Percentiles rank a stretch among this genome's conserved stretches.
phyloP scores from a whole-genome alignment of 192 early-diverging fungal species.

The Pecoramyces ruminantium region DNA sequence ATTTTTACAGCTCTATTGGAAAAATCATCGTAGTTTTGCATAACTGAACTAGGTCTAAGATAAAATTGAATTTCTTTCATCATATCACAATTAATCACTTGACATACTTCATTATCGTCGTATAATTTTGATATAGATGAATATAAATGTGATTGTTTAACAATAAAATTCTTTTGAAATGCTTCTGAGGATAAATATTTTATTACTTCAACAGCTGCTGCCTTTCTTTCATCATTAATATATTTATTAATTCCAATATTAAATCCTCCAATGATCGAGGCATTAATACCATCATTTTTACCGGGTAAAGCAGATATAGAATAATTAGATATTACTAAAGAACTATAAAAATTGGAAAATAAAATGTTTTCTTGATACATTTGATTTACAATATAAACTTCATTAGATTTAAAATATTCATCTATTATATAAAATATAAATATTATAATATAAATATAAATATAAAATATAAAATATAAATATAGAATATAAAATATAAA shows the following conservation, averaged over 20 bases:
- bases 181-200: background rate
- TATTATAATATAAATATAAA: too few species aligned
- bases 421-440: background rate
- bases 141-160: background rate
- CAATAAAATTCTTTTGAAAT: background rate
- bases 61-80: background rate
- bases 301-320: background rate
- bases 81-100: background rate
- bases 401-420: background rate
- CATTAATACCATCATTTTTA: background rate
- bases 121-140: background rate
- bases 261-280: background rate
- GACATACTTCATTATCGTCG: background rate
- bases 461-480: too few species aligned
- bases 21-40: background rate
- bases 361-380: background rate
- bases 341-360: background rate
- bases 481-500: too few species aligned
- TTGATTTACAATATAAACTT: background rate
- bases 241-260: background rate
- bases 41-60: background rate
- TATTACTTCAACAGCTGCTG: background rate
- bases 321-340: background rate
- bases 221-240: background rate
- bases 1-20: background rate